A percentile compares a stretch with the other conserved stretches of the same genome.
Evolutionary conservation across 805 yeast species (phyloP).

Genomic region (Helenozyma baotianmanensis): DNA sequence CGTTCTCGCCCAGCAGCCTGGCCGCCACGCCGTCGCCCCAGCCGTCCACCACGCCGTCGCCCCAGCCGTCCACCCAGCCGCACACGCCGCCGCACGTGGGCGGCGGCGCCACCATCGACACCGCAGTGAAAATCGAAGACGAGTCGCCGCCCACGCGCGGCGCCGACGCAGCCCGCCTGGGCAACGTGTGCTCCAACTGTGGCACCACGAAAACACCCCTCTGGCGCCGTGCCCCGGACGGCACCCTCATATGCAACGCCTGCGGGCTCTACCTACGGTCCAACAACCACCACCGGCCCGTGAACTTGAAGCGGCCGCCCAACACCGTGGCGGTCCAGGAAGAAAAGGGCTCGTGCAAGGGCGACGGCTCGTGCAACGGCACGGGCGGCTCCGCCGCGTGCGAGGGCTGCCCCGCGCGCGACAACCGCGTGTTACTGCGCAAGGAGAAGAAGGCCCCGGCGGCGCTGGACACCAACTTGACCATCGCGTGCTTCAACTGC

Average conservation of each 20-base stretch:
- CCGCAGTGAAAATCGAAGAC: slow-evolving; percentile 1
- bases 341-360: slow-evolving; percentile 61
- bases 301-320: slow-evolving; percentile 57
- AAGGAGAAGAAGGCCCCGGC: slow-evolving; percentile 6
- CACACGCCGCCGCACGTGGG: too few species aligned
- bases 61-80: too few species aligned
- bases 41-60: too few species aligned
- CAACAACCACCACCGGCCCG: slow-evolving; percentile 62
- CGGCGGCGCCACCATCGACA: too few species aligned
- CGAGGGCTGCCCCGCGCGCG: slow-evolving; percentile 77
- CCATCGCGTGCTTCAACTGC: slow-evolving; percentile 79
- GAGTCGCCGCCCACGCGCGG: too few species aligned
- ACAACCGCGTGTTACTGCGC: slow-evolving; percentile 50
- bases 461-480: slow-evolving; percentile 38
- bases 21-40: too few species aligned
- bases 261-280: slow-evolving; percentile 57
- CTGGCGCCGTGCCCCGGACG: slow-evolving; percentile 57
- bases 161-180: not conserved
- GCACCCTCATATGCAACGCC: slow-evolving; percentile 54
- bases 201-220: slow-evolving; percentile 54
- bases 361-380: slow-evolving; percentile 80
- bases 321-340: slow-evolving; percentile 40
- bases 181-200: slow-evolving; percentile 44
- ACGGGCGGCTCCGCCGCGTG: slow-evolving; percentile 82
- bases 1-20: too few species aligned